Conservation (phyloP, 1,284 basidiomycete species). For the Anthracocystis setariae region DNA sequence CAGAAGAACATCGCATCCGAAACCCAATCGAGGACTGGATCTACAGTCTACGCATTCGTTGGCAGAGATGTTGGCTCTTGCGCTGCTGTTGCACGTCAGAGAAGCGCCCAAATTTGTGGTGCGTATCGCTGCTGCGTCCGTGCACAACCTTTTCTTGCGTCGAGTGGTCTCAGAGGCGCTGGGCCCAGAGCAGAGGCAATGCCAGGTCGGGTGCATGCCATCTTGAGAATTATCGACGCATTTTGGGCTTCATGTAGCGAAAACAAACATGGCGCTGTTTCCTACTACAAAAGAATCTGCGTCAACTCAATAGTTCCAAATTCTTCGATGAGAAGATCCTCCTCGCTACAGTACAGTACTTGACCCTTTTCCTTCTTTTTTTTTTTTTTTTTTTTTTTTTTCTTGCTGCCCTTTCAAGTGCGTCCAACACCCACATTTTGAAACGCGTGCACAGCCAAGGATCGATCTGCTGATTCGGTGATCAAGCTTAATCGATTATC, state of each 20-base stretch:
- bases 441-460: not conserved
- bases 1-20: not conserved
- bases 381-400: not conserved
- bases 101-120: not conserved
- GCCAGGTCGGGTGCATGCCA: conserved; percentile 11
- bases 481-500: conserved; percentile 31
- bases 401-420: too few species aligned
- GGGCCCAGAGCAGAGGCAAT: conserved; percentile 17
- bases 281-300: conserved; percentile 3
- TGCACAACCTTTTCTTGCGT: not conserved
- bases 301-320: conserved; percentile 15
- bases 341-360: not conserved
- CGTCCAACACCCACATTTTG: not conserved
- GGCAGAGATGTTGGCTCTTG: conserved; percentile 15
- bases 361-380: conserved; percentile 1
- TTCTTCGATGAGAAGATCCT: conserved; percentile 30
- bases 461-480: conserved; percentile 14
- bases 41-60: not conserved
- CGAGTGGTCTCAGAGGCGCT: too few species aligned
- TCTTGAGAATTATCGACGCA: not conserved
- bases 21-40: not conserved
- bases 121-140: not conserved
- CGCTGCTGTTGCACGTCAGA: conserved; percentile 7
- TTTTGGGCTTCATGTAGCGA: not conserved
- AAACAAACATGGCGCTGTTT: not conserved